These are phyloP conservation scores for Rhynchospora pubera DNA, from an alignment of 176 grass and related monocot genomes.

Conservation along the genomic window DNA sequence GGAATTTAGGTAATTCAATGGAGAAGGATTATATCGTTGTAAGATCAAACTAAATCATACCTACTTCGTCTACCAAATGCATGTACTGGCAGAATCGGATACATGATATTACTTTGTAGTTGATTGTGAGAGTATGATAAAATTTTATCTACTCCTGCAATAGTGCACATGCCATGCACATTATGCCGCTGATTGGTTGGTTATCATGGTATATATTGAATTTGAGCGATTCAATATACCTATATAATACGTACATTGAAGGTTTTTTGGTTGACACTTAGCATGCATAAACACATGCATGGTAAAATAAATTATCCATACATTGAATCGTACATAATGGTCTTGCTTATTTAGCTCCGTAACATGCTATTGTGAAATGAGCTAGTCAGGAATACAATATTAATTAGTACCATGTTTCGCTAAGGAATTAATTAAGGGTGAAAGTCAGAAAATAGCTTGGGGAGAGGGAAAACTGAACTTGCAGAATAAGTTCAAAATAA, in stretches of 20 bases:
- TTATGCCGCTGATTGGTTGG: not conserved
- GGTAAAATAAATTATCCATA: not conserved
- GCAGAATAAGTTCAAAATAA: no score
- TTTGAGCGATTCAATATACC: not conserved
- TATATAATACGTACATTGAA: not conserved
- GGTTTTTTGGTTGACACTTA: not conserved
- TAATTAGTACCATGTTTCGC: no score
- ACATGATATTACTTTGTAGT: not conserved
- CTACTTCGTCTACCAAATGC: not conserved
- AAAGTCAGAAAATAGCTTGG: no score
- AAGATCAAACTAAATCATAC: not conserved
- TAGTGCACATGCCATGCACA: not conserved
- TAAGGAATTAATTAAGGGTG: no score
- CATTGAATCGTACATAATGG: not conserved
- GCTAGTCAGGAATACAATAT: no score
- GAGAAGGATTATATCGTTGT: not conserved
- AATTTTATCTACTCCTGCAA: conserved; percentile 7
- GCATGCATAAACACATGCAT: not conserved
- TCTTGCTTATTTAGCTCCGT: not conserved
- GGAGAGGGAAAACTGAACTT: no score
- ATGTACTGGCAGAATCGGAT: conserved; percentile 3
- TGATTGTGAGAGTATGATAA: not conserved
- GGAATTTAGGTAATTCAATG: not conserved
- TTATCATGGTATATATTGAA: not conserved
- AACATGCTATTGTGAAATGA: no score